Evolutionary conservation across 768 basidiomycete genomes (phyloP).

Genomic region (Dacryopinax primogenitus): DNA sequence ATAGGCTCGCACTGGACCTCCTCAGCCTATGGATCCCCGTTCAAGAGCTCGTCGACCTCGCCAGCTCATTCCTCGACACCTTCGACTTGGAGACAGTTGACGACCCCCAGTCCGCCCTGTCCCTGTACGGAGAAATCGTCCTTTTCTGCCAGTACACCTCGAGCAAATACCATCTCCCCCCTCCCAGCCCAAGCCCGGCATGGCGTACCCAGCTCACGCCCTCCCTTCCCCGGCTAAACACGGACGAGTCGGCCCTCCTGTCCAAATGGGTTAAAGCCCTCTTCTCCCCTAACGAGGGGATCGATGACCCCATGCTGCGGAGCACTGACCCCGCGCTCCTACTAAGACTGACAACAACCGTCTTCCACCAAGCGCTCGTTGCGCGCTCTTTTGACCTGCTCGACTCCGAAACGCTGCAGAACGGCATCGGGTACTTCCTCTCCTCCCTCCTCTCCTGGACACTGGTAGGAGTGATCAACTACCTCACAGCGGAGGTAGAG

Average conservation of each 20-base stretch:
- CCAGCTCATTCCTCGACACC: background rate
- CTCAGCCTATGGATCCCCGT: background rate
- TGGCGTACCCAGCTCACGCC: too few relatives aligned
- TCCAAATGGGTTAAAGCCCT: conserved; percentile 61
- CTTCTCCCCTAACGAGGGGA: conserved; percentile 64
- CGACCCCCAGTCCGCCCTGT: conserved; percentile 71
- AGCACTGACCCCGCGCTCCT: conserved; percentile 58
- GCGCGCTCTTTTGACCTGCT: conserved; percentile 40
- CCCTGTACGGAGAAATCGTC: conserved; percentile 66
- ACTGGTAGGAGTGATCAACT: conserved; percentile 54
- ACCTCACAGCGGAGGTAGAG: conserved; percentile 16
- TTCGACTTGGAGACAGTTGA: background rate
- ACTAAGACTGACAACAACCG: conserved; percentile 50
- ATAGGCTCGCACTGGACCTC: background rate
- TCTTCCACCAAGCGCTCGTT: conserved; percentile 52
- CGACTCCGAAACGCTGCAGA: conserved; percentile 53
- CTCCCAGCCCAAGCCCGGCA: background rate
- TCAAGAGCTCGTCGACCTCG: background rate
- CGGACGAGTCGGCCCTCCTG: conserved; percentile 21
- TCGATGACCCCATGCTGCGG: conserved; percentile 67
- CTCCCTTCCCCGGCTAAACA: background rate
- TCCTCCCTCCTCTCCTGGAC: conserved; percentile 68
- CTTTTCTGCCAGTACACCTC: conserved; percentile 56
- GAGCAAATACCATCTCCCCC: conserved; percentile 48
- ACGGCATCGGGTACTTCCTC: conserved; percentile 66